phyloP scores from a whole-genome alignment of 371 early-diverging fungal genomes.

The Mortierella sp. region DNA sequence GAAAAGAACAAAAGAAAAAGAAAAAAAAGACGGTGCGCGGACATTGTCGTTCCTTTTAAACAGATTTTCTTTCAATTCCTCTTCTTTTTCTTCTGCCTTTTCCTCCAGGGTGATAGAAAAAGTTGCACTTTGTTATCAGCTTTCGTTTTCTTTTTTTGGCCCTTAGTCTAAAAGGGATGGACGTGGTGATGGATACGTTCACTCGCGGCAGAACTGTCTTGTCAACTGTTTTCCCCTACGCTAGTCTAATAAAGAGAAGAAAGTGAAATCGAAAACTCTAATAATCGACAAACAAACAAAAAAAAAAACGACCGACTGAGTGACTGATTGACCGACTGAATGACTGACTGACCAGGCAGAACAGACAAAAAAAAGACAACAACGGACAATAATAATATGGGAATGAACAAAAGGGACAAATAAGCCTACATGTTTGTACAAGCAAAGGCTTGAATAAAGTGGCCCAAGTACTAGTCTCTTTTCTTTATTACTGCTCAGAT shows the following conservation, averaged over 20 bases:
- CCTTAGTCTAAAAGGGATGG: no score
- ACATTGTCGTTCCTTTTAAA: slow-evolving; percentile 1
- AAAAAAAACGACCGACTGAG: background rate
- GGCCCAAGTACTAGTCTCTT: background rate
- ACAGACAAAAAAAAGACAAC: background rate
- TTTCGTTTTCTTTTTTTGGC: background rate
- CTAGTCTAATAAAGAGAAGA: no score
- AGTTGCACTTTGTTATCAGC: background rate
- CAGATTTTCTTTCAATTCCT: background rate
- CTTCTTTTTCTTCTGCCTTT: no score
- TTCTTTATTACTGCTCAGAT: background rate
- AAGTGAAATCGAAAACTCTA: background rate
- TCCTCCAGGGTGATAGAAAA: slow-evolving; percentile 1
- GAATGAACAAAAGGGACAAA: no score
- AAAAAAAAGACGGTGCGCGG: background rate
- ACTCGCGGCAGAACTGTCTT: no score
- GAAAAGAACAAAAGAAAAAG: slow-evolving; percentile 5
- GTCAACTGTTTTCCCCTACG: no score
- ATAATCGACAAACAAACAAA: background rate
- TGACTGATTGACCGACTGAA: background rate
- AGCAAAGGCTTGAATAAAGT: background rate
- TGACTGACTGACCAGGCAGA: background rate
- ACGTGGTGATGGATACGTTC: no score
- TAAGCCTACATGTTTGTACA: background rate
- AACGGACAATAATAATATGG: background rate